A percentile compares a stretch with the other conserved stretches of the same genome.
phyloP scores from a whole-genome alignment of 768 basidiomycete species.

The Gloeophyllum trabeum region DNA sequence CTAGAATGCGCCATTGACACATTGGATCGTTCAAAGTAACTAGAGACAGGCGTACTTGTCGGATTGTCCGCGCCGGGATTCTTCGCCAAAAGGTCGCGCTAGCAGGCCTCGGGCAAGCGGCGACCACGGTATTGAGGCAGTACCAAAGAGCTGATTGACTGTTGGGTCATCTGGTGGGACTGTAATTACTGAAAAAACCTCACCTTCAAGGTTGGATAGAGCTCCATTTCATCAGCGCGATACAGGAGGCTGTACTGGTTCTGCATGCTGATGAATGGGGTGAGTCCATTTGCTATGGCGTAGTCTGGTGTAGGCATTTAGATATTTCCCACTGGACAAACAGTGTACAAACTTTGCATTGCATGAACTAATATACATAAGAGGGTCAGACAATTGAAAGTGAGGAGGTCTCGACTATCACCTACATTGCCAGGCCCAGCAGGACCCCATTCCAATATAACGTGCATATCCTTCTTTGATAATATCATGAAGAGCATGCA shows the following conservation, averaged over 20 bases:
- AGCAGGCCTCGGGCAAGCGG: too few relatives aligned
- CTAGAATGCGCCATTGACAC: too few relatives aligned
- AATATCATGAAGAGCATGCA: constrained; percentile 36
- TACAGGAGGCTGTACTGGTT: constrained; percentile 47
- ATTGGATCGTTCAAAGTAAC: too few relatives aligned
- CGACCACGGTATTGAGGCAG: too few relatives aligned
- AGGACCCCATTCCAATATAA: constrained; percentile 27
- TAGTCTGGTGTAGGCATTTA: too few relatives aligned
- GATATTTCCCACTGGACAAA: too few relatives aligned
- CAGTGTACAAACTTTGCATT: too few relatives aligned
- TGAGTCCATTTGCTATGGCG: constrained; percentile 25
- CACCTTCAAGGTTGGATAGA: constrained; percentile 34
- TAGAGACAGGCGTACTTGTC: too few relatives aligned
- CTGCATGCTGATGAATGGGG: constrained; percentile 56
- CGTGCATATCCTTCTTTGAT: constrained; percentile 30
- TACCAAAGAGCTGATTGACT: constrained; percentile 16
- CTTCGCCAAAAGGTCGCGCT: too few relatives aligned
- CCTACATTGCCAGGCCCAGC: constrained; percentile 23
- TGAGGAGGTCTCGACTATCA: not conserved
- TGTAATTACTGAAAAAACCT: not conserved
- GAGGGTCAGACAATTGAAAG: not conserved
- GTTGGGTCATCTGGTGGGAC: not conserved
- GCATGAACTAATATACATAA: constrained; percentile 17
- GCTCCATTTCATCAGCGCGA: constrained; percentile 49
- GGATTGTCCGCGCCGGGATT: too few relatives aligned